Base-by-base conservation (phyloP, 352 stramenopile species). In the Globisporangium parvum region DNA sequence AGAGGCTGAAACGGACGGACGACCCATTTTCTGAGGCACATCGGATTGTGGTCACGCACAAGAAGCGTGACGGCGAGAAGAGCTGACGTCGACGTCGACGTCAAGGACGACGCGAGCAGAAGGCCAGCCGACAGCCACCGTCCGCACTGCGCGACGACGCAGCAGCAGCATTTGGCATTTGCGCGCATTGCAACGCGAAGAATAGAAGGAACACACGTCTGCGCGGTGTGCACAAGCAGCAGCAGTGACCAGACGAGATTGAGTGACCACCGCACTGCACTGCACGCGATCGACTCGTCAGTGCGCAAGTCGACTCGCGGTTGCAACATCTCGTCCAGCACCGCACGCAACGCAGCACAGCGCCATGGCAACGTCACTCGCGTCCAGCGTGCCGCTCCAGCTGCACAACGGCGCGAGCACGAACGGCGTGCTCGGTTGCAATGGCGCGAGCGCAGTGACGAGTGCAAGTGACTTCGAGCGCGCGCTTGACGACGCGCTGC, bases 401-500 rank as follows among this genome's bases (percentile, higher is more conserved):
- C 20, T 51, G 28, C 31, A n/a, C 17, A 47, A 23, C 12, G 18
- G 18, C 41, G n/a, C 39, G 14, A 51, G 15, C 28, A 37, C 24
- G 14, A 33, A 26, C 39, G 26, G 21, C 17, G 31, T 4, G 1
- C 12, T 46, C 15, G 42, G 18, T 9, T 45, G 40, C 40, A 62
- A 55, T 2, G 26, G 39, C 28, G 3, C 31, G 21, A 26, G 17
- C 42, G 15, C 37, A 31, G 15, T 10, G 18, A 31, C 21, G 39
- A 31, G n/a, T 47, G 41, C 41, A 21, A 47, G 20, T 21, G 39
- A 62, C 10, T 57, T 66, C 9, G 44, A 58, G 20, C 41, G 15
- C 18, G 60, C 57, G 12, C 55, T 85, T 47, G 62, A 70, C 49
- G 64, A 74, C 24, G 66, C 72, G 53, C 42, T 85, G 35, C 9